Evolutionary conservation across 2,329 filamentous ascomycete species (phyloP), one percentile per base, ranked within the genome.

Genomic region (Paraphaeosphaeria minitans): DNA sequence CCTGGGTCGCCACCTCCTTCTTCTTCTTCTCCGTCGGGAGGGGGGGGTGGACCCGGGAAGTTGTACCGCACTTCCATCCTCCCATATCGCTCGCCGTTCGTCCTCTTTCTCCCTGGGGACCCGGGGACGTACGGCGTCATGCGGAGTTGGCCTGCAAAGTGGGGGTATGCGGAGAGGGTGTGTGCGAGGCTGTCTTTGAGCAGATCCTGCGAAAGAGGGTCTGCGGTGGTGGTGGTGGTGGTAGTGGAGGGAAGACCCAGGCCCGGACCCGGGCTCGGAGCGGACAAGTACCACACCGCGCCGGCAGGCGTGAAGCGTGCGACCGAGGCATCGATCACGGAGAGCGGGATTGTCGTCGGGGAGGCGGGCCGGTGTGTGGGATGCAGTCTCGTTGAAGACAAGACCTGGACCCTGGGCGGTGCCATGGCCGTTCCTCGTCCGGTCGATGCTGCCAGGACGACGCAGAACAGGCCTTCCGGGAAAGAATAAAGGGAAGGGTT

Each of bases 101-200:
- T 41, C 14, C 49, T n/a, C 22, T n/a, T 6, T 2, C 29, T 31
- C 4, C 10, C 24, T 6, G 24, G 29, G 29, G 29, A 31, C 9
- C n/a, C 31, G 19, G 14, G 2, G 2, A 12, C 9, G 24, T 43
- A 43, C 9, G 50, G 50, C 39, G 27, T 33, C 37, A 43, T 43
- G 39, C 27, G 39, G 4, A 53, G 39, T 14, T 45, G 50, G 37
- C 50, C 50, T 3, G 50, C 27, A 39, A 39, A 53, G 21, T 53
- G 50, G 1, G 50, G 50, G 24, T 53, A 53, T 7, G 50, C 37
- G 21, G 37, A 31, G 16, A 53, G 50, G 3, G 39, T 45, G 27
- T 53, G 50, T 16, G 16, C 35, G 21, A 51, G 35, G n/a, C 49
- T 51, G 1, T 7, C 13, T 10, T 29, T 41, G 10, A 51, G 22